Conservation (phyloP, 2,329 filamentous ascomycete species). For the Xylariaceae sp. region DNA sequence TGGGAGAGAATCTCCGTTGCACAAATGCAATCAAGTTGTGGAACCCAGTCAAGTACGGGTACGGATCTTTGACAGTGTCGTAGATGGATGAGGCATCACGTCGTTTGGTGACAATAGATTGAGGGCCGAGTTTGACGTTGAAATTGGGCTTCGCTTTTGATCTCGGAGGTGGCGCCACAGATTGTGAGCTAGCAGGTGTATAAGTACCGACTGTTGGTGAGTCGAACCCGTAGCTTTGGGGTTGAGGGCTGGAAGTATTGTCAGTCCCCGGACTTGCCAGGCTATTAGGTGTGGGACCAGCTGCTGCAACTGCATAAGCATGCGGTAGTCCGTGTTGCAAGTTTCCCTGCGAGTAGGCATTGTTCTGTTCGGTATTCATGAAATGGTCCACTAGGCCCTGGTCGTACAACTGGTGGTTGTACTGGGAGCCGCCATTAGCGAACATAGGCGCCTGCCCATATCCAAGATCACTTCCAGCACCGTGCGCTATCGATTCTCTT, state of each 20-base stretch:
- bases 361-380: slow-evolving; percentile 50
- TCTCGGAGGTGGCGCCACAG: slow-evolving; percentile 35
- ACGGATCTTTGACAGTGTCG: slow-evolving; percentile 83
- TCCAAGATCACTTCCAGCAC: slow-evolving; percentile 36
- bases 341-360: slow-evolving; percentile 55
- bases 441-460: slow-evolving; percentile 49
- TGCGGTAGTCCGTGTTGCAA: slow-evolving; percentile 62
- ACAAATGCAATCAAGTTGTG: slow-evolving; percentile 83
- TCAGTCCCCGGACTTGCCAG: slow-evolving; percentile 64
- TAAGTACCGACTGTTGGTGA: slow-evolving; percentile 47
- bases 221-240: slow-evolving; percentile 52
- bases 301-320: slow-evolving; percentile 63
- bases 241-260: slow-evolving; percentile 58
- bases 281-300: slow-evolving; percentile 50
- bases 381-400: slow-evolving; percentile 52
- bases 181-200: slow-evolving; percentile 29
- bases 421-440: slow-evolving; percentile 50
- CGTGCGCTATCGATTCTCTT: slow-evolving; percentile 55
- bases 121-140: slow-evolving; percentile 39
- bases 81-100: slow-evolving; percentile 84
- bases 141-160: slow-evolving; percentile 42
- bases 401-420: slow-evolving; percentile 47
- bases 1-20: slow-evolving; percentile 71
- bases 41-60: slow-evolving; percentile 86
- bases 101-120: slow-evolving; percentile 57